Conservation (phyloP, 1,284 basidiomycete genomes). For the Sphaerobolus stellatus region DNA sequence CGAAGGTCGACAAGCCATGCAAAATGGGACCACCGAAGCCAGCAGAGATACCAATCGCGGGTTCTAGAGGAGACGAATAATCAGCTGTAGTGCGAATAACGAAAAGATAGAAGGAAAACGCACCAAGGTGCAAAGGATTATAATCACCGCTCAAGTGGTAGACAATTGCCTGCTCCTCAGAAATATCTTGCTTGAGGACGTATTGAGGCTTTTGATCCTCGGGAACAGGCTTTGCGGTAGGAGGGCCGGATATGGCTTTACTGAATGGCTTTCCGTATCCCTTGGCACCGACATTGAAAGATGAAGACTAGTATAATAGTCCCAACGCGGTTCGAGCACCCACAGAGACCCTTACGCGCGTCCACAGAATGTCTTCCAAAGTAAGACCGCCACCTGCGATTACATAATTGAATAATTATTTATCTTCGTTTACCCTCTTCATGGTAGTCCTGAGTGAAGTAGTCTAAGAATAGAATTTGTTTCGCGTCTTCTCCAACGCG, state of each 20-base stretch:
- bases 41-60: conserved; percentile 61
- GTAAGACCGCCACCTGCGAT: too few relatives aligned
- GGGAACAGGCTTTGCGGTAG: conserved; percentile 61
- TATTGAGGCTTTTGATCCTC: conserved; percentile 69
- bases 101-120: not conserved
- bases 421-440: too few relatives aligned
- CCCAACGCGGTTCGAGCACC: too few relatives aligned
- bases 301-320: conserved; percentile 56
- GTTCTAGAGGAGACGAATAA: conserved; percentile 46
- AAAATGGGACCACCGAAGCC: conserved; percentile 82
- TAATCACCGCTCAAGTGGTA: conserved; percentile 85
- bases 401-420: too few relatives aligned
- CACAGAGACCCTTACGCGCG: too few relatives aligned
- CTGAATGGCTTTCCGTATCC: conserved; percentile 66
- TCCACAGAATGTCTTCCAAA: too few relatives aligned
- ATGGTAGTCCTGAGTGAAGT: too few relatives aligned
- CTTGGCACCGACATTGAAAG: conserved; percentile 76
- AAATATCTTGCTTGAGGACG: conserved; percentile 66
- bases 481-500: too few relatives aligned
- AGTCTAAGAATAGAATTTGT: too few relatives aligned
- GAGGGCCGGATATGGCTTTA: conserved; percentile 65
- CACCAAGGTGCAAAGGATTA: conserved; percentile 82
- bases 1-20: conserved; percentile 78
- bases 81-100: conserved; percentile 3
- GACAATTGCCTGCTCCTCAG: conserved; percentile 71